Evolutionary conservation across 2,329 filamentous ascomycete species (phyloP).

Genomic region (Pseudocercospora macadamiae): DNA sequence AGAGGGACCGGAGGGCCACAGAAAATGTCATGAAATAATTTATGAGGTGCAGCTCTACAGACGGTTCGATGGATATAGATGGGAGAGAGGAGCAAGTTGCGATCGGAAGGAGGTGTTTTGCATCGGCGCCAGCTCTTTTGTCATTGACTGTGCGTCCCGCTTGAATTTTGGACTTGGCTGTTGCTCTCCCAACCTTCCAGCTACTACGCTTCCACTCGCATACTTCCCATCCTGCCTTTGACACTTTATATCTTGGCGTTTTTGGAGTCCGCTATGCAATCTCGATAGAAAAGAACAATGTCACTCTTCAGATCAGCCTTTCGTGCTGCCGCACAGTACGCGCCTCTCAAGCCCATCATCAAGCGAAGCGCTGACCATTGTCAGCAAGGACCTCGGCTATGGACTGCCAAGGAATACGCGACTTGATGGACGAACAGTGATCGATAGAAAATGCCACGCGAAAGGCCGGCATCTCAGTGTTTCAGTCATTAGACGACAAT

Average conservation of each 20-base stretch:
- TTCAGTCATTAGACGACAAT: background rate
- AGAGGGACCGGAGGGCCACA: too few relatives aligned
- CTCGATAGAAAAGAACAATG: background rate
- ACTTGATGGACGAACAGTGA: background rate
- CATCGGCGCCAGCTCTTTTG: too few relatives aligned
- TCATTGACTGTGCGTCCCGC: too few relatives aligned
- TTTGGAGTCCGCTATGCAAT: background rate
- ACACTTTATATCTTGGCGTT: background rate
- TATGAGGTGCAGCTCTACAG: too few relatives aligned
- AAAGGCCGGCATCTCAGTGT: background rate
- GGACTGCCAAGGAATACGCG: background rate
- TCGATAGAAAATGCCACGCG: background rate
- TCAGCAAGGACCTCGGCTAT: constrained; percentile 3
- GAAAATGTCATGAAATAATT: too few relatives aligned
- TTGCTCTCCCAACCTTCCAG: too few relatives aligned
- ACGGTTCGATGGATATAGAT: too few relatives aligned
- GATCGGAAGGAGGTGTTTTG: too few relatives aligned
- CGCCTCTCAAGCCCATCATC: background rate
- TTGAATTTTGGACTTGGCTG: too few relatives aligned
- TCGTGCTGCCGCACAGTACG: background rate
- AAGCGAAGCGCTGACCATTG: background rate
- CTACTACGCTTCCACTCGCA: too few relatives aligned
- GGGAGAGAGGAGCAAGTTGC: too few relatives aligned
- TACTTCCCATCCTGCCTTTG: background rate
- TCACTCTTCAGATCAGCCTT: background rate